Conservation (phyloP, 2,329 filamentous ascomycete species). For the Bipolaris oryzae region DNA sequence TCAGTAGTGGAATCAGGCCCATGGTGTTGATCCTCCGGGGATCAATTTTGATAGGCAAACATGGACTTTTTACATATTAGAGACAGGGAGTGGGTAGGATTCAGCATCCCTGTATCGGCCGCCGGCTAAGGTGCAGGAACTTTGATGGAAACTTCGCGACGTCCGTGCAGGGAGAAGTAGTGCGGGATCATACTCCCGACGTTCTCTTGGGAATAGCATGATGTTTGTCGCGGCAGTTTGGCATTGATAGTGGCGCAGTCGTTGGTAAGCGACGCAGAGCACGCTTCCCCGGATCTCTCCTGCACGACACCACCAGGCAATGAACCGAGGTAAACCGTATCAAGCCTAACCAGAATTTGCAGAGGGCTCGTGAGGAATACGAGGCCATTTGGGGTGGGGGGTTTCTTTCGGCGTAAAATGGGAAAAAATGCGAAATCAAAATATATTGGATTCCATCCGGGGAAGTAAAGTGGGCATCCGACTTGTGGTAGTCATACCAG, state of each 20-base stretch:
- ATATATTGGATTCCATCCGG: neutral
- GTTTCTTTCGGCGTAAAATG: neutral
- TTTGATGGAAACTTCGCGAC: neutral
- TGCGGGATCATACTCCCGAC: conserved; percentile 2
- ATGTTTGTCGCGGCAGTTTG: neutral
- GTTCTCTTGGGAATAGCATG: neutral
- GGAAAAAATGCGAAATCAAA: neutral
- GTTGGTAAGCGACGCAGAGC: neutral
- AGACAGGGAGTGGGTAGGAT: neutral
- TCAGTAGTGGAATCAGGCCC: neutral
- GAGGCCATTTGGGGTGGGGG: neutral
- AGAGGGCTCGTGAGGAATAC: neutral
- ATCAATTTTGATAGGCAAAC: neutral
- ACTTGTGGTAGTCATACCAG: neutral
- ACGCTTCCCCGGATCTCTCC: neutral
- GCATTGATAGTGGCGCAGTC: neutral
- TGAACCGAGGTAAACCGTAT: neutral
- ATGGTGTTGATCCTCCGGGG: neutral
- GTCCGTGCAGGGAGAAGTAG: neutral
- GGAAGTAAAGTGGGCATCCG: neutral
- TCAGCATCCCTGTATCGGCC: neutral
- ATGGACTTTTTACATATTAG: neutral
- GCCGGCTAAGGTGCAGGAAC: conserved; percentile 3
- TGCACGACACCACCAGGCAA: neutral
- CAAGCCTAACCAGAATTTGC: neutral